phyloP scores from a whole-genome alignment of 164 flowering plant genomes.

The Hamamelis virginiana region DNA sequence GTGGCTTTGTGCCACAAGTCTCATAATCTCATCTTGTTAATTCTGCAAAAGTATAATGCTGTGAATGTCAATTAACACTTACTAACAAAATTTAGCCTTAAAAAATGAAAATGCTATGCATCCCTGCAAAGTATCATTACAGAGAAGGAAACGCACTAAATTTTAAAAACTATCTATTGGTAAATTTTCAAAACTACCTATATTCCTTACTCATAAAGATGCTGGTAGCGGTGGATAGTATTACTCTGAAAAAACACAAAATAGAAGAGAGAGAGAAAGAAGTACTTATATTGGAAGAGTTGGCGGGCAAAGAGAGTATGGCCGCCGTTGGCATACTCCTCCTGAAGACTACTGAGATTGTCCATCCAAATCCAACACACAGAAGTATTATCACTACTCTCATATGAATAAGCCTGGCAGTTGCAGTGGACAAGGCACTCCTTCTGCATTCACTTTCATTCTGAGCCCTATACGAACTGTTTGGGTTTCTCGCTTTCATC shows the following conservation, averaged over 20 bases:
- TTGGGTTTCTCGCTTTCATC: conserved; percentile 33
- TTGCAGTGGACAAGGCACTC: conserved; percentile 31
- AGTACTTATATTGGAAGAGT: conserved; percentile 24
- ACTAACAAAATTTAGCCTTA: too few species aligned
- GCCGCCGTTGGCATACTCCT: conserved; percentile 13
- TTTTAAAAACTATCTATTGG: too few species aligned
- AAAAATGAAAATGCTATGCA: too few species aligned
- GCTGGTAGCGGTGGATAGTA: too few species aligned
- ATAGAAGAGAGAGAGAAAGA: background rate
- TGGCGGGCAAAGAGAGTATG: conserved; percentile 26
- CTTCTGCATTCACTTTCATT: conserved; percentile 25
- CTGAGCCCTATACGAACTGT: conserved; percentile 9
- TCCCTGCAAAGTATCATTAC: too few species aligned
- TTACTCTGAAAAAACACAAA: too few species aligned
- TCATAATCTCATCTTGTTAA: conserved; percentile 26
- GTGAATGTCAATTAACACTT: background rate
- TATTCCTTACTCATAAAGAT: too few species aligned
- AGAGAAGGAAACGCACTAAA: too few species aligned
- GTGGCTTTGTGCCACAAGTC: conserved; percentile 37
- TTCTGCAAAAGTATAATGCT: conserved; percentile 25
- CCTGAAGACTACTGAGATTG: conserved; percentile 31
- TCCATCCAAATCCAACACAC: conserved; percentile 37
- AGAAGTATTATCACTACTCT: background rate
- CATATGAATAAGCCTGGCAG: conserved; percentile 34
- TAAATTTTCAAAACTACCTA: too few species aligned